A percentile compares a stretch with the other conserved stretches of the same genome.
These are phyloP conservation scores for Termitomyces sp. DNA, from an alignment of 768 basidiomycete genomes.

Conservation along the genomic window DNA sequence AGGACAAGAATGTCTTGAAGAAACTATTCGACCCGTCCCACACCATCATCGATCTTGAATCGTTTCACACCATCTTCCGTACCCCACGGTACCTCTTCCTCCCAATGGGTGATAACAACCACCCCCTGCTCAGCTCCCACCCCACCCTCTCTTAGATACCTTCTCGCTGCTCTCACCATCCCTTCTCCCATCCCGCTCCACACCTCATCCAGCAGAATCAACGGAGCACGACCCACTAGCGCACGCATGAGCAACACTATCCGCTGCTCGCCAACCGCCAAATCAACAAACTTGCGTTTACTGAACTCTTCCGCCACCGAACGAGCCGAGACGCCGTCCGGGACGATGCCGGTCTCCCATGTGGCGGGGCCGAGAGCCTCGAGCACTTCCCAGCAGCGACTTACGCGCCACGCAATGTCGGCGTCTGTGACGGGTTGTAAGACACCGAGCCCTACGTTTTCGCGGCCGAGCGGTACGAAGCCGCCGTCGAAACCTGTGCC, in stretches of 20 bases:
- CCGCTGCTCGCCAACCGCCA: conserved; percentile 73
- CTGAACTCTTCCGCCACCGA: conserved; percentile 37
- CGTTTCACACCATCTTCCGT: conserved; percentile 44
- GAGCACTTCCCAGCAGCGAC: conserved; percentile 51
- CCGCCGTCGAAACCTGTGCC: conserved; percentile 88
- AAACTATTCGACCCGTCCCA: conserved; percentile 13
- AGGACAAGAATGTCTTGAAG: neutral
- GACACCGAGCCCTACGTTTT: conserved; percentile 42
- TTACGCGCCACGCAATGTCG: conserved; percentile 29
- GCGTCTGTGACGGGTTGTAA: conserved; percentile 29
- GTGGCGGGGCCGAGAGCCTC: conserved; percentile 53
- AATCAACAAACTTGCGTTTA: conserved; percentile 48
- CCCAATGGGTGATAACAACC: conserved; percentile 87
- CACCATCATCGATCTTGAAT: conserved; percentile 28
- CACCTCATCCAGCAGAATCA: conserved; percentile 88
- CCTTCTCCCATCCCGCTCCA: conserved; percentile 88
- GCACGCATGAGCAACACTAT: conserved; percentile 83
- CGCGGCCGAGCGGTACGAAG: conserved; percentile 50
- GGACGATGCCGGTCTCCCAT: conserved; percentile 28
- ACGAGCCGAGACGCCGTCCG: neutral
- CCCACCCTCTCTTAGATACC: conserved; percentile 53
- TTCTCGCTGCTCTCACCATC: conserved; percentile 62
- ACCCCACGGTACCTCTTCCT: conserved; percentile 86
- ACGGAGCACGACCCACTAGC: conserved; percentile 63
- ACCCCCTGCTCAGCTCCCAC: conserved; percentile 63